Evolutionary conservation across 2,329 filamentous ascomycete species (phyloP).

Genomic region (Apiospora hydei): DNA sequence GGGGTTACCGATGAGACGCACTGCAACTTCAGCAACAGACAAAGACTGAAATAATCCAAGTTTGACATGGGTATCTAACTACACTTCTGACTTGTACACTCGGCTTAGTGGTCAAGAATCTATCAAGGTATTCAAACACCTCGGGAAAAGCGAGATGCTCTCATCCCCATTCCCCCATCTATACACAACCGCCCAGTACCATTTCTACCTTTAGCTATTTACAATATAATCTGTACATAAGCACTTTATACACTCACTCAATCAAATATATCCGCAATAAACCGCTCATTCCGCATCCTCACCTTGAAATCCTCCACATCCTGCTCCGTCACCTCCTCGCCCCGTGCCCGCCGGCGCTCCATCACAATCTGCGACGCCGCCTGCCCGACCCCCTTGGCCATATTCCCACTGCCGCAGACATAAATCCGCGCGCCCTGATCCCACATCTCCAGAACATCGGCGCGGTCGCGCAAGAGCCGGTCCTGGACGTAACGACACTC

Average conservation of each 20-base stretch:
- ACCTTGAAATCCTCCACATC: conserved; percentile 32
- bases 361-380: conserved; percentile 42
- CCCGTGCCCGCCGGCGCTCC: conserved; percentile 26
- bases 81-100: too few relatives aligned
- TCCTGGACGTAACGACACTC: conserved; percentile 36
- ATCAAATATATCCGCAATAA: conserved; percentile 47
- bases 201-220: background rate
- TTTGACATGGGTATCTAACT: too few relatives aligned
- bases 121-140: background rate
- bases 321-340: conserved; percentile 31
- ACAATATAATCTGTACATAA: too few relatives aligned
- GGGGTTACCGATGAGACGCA: too few relatives aligned
- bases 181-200: background rate
- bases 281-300: conserved; percentile 40
- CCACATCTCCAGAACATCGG: conserved; percentile 32
- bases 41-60: too few relatives aligned
- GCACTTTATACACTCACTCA: background rate
- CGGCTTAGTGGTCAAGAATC: too few relatives aligned
- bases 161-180: background rate
- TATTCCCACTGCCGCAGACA: conserved; percentile 58
- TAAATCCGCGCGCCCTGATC: conserved; percentile 53
- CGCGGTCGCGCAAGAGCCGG: conserved; percentile 33
- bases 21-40: too few relatives aligned
- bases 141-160: background rate
- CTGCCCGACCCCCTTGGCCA: conserved; percentile 45